Evolutionary conservation across 1,284 basidiomycete genomes (phyloP).

Genomic region (Nidula niveotomentosa): DNA sequence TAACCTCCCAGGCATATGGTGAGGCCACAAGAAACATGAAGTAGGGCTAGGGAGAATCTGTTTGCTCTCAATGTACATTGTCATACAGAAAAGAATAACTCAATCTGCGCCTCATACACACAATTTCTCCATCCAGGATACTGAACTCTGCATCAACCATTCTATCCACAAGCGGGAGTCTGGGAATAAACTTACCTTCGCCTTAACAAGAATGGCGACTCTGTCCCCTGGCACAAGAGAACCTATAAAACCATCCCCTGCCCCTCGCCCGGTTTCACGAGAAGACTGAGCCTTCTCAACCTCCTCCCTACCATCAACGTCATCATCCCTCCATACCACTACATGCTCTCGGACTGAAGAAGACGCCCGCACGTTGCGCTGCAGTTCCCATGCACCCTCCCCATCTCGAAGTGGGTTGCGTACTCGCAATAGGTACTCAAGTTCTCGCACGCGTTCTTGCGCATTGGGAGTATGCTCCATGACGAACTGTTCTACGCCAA

Average conservation of each 20-base stretch:
- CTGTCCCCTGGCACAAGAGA: conserved; percentile 20
- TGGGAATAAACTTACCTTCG: conserved; percentile 16
- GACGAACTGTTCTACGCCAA: background rate
- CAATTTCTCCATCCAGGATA: conserved; percentile 26
- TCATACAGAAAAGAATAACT: conserved; percentile 7
- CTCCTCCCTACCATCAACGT: background rate
- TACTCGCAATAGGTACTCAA: too few relatives aligned
- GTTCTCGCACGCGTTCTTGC: too few relatives aligned
- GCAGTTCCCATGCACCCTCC: conserved; percentile 14
- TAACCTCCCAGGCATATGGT: too few relatives aligned
- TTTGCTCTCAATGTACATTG: too few relatives aligned
- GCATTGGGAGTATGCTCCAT: background rate
- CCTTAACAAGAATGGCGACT: conserved; percentile 24
- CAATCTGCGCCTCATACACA: conserved; percentile 9
- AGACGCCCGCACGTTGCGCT: conserved; percentile 19
- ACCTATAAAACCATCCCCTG: conserved; percentile 20
- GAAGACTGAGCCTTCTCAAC: background rate
- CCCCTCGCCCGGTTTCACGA: conserved; percentile 2
- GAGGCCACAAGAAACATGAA: too few relatives aligned
- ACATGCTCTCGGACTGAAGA: conserved; percentile 7
- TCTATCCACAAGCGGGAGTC: background rate
- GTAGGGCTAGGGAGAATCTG: too few relatives aligned
- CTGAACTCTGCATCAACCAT: conserved; percentile 9
- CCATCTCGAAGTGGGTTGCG: background rate
- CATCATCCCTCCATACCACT: conserved; percentile 15